Evolutionary conservation across 345 rosid species (phyloP), one percentile per base, ranked within the genome.

Genomic region (Brassica cretica): DNA sequence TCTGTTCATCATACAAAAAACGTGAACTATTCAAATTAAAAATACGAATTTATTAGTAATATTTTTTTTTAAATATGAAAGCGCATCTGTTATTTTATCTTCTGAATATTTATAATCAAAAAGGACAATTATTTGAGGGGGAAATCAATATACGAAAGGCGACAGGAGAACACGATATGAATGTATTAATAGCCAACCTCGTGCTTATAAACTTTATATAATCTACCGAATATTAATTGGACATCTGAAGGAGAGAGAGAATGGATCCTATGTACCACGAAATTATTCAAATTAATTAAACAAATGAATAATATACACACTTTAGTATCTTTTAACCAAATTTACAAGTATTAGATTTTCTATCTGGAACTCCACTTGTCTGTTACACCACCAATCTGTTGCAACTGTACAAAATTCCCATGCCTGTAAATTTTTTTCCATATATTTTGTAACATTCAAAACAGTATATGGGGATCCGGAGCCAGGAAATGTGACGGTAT

Each of bases 21-120:
- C 81, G 81, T 78, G 81, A 78, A 41, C 67, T 18, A 41, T 18
- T 56, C 60, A 71, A 71, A 71, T 55, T 8, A 24, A 18, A 16
- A 62, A 37, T 1, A 14, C 7, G 10, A 62, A 49, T 11, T 24
- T 69, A 12, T 37, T 62, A 8, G 30, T 19, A 11, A 15, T 76
- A 44, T 12, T 29, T 0, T 41, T 59, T 55, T 27, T 58, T 9
- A 16, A 14, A 15, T 8, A 44, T 14, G 30, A 12, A 70, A 69
- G 19, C 64, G 15, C 74, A 51, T 49, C 51, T 77, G 14, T 25
- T 35, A 70, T 35, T 68, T 32, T 61, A 30, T 65, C 65, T n/a
- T 37, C 39, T 9, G 3, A 24, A 16, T 64, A 33, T 14, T 39
- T 12, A 71, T 18, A 8, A 58, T 1, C n/a, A 10, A 10, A 10